phyloP scores from a whole-genome alignment of 352 stramenopile genomes.

The Pythium rhizo-oryzae region DNA sequence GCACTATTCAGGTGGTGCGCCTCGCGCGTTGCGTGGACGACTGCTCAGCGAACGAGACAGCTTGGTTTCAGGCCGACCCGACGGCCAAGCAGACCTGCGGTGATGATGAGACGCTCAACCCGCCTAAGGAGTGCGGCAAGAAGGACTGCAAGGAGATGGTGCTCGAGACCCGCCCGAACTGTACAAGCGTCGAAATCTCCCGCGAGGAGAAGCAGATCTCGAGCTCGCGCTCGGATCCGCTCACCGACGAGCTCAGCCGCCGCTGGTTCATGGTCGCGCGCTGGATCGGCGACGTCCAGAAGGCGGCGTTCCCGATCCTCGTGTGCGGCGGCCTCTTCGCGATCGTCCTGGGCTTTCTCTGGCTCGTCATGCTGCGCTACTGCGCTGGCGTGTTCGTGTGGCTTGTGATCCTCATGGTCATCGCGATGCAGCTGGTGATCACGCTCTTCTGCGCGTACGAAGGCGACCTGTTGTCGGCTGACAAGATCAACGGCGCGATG shows the following conservation, averaged over 20 bases:
- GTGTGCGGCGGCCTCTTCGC: conserved; percentile 73
- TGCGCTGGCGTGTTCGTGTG: conserved; percentile 82
- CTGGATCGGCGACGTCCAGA: conserved; percentile 80
- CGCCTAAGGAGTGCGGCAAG: conserved; percentile 54
- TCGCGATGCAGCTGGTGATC: conserved; percentile 65
- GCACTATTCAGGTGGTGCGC: conserved; percentile 45
- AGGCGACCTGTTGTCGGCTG: conserved; percentile 57
- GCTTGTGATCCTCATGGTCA: conserved; percentile 69
- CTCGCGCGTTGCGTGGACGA: conserved; percentile 65
- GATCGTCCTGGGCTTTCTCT: conserved; percentile 70
- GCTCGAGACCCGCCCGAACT: conserved; percentile 41
- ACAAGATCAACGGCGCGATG: conserved; percentile 53
- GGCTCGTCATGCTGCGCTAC: conserved; percentile 74
- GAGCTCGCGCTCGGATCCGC: conserved; percentile 44
- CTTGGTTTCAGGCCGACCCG: conserved; percentile 33
- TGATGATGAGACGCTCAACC: conserved; percentile 43
- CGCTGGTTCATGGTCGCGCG: conserved; percentile 73
- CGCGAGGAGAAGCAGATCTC: conserved; percentile 48
- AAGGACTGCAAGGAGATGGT: conserved; percentile 51
- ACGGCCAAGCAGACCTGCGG: conserved; percentile 44
- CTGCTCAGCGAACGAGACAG: conserved; percentile 47
- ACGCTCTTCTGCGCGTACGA: conserved; percentile 83
- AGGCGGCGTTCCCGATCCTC: conserved; percentile 75
- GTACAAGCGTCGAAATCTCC: conserved; percentile 54
- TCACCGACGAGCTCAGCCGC: conserved; percentile 63